Base-by-base conservation (phyloP, 306 rosid genomes). In the Medicago ruthenica region DNA sequence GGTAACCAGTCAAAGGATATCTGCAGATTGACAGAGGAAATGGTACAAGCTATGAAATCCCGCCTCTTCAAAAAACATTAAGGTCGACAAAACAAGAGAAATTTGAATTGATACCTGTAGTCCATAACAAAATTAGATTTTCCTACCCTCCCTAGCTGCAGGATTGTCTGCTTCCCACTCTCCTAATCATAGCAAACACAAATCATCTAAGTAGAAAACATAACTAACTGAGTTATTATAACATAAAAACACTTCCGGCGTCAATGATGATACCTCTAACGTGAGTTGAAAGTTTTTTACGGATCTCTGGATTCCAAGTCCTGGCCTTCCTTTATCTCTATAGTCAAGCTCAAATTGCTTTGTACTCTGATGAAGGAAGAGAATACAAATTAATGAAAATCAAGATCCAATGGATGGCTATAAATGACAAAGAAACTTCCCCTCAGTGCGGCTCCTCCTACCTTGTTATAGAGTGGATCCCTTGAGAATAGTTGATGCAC, bases 1-100 rank as follows among this genome's bases (percentile, higher is more conserved):
- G 97, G 86, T 87, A 95, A 73, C 97, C 98, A 51, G 98, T 95
- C 92, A 95, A 80, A 59, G 97, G 98, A 85, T 90, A 90, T 80
- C 97, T 89, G 91, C 86, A 73, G 3, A 76, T 7, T 54, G 44
- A 57, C 53, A 61, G 24, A 53, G 67, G 67, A 55, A 78, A 76
- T 61, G 37, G 60, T 22, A 66, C 41, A 63, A 63, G 80, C 34
- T 69, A 41, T 37, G 61, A 61, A 15, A 27, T 18, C 57, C 15
- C 2, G 15, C 39, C 24, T 11, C 18, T 21, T 42, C 0, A 10
- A 20, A 54, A n/a, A 40, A 36, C 13, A 12, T 41, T 9, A 13
- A 64, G 72, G 66, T 48, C 21, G 40, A 50, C 6, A 69, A 24
- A 65, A 77, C 64, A 37, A 7, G n/a, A 45, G 76, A 9, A 58